These are phyloP conservation scores for Comarum palustre DNA, from an alignment of 306 rosid genomes.

Conservation along the genomic window DNA sequence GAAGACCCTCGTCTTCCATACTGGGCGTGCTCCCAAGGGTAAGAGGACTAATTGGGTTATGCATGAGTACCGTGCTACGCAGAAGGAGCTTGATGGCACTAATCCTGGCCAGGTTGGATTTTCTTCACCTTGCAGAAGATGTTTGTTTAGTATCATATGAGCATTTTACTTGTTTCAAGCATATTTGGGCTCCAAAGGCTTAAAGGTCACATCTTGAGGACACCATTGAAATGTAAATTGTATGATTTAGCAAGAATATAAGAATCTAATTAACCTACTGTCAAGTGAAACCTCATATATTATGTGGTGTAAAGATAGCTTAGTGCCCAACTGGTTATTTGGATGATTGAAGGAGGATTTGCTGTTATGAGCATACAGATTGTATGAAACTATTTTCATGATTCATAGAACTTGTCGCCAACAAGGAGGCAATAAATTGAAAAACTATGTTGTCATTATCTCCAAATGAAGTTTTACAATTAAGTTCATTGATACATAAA, in stretches of 20 bases:
- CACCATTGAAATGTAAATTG: background rate
- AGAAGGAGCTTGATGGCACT: slow-evolving; percentile 86
- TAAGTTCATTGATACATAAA: background rate
- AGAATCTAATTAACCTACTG: background rate
- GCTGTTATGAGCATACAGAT: background rate
- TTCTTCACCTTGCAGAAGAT: background rate
- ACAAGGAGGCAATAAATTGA: background rate
- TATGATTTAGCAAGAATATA: background rate
- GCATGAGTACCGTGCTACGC: slow-evolving; percentile 91
- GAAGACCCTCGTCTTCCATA: slow-evolving; percentile 88
- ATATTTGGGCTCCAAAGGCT: background rate
- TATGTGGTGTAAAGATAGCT: background rate
- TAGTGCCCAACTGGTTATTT: background rate
- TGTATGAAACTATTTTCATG: background rate
- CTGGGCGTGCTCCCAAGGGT: slow-evolving; percentile 93
- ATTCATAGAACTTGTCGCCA: background rate
- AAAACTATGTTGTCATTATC: background rate
- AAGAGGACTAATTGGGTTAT: slow-evolving; percentile 87
- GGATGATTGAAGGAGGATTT: background rate
- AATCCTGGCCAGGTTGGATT: slow-evolving; percentile 88
- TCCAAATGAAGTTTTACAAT: background rate
- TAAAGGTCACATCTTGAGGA: background rate
- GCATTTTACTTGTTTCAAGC: background rate
- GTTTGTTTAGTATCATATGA: background rate
- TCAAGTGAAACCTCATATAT: background rate